Evolutionary conservation across 352 stramenopile genomes (phyloP).

Genomic region (Pythium brachiatum): DNA sequence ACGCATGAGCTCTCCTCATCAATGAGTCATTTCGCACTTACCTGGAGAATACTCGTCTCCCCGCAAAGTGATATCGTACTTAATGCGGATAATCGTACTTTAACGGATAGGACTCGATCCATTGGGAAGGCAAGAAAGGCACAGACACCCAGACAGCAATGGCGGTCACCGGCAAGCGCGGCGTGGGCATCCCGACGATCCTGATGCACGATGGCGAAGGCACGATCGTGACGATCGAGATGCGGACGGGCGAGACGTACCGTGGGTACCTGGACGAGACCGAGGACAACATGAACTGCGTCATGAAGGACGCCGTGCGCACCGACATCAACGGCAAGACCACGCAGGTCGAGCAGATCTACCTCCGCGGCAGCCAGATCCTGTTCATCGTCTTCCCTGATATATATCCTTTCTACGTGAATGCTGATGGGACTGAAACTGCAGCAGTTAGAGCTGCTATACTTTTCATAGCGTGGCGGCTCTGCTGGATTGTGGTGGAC

Average conservation of each 20-base stretch:
- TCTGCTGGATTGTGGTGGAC: constrained; percentile 2
- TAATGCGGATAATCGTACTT: neutral
- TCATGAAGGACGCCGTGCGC: constrained; percentile 84
- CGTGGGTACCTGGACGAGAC: constrained; percentile 83
- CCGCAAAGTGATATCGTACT: neutral
- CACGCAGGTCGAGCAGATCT: constrained; percentile 78
- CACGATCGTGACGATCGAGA: constrained; percentile 87
- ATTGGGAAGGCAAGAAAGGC: neutral
- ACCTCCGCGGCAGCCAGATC: constrained; percentile 84
- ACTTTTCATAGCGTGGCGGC: neutral
- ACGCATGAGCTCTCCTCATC: too few relatives aligned
- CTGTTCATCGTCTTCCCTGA: constrained; percentile 86
- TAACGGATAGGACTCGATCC: neutral
- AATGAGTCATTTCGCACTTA: constrained; percentile 12
- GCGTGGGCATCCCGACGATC: constrained; percentile 82
- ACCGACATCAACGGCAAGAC: constrained; percentile 83
- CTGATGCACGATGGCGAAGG: constrained; percentile 85
- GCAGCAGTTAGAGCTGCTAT: neutral
- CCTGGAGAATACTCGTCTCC: neutral
- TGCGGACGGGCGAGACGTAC: constrained; percentile 85
- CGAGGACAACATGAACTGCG: constrained; percentile 91
- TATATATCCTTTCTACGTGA: constrained; percentile 75
- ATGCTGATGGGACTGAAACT: neutral
- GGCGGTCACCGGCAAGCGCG: constrained; percentile 83
- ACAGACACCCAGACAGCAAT: constrained; percentile 29